phyloP scores from a whole-genome alignment of 2,329 filamentous ascomycete genomes.

The Colletotrichum karsti region DNA sequence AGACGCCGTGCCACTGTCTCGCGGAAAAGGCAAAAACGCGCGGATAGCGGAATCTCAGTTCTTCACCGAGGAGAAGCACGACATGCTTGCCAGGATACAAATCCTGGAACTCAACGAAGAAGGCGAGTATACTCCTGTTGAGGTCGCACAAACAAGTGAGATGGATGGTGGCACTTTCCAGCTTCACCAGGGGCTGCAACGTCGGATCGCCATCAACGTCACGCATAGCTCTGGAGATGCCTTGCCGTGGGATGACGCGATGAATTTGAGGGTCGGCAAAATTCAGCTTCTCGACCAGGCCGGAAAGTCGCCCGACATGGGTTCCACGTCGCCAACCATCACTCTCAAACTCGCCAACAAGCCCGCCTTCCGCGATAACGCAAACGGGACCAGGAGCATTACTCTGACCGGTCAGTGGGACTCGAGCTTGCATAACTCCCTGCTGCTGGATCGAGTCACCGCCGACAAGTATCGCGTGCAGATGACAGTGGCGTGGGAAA shows the following conservation, averaged over 20 bases:
- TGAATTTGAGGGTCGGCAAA: constrained; percentile 78
- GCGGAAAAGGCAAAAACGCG: constrained; percentile 59
- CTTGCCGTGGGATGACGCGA: constrained; percentile 88
- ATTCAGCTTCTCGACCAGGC: constrained; percentile 85
- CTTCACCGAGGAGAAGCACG: constrained; percentile 91
- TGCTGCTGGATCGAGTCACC: constrained; percentile 93
- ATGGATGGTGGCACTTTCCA: constrained; percentile 93
- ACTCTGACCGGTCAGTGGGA: constrained; percentile 96
- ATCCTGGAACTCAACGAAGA: constrained; percentile 91
- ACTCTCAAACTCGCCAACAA: constrained; percentile 79
- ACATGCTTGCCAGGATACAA: constrained; percentile 87
- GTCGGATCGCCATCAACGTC: constrained; percentile 87
- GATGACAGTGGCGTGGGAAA: constrained; percentile 86
- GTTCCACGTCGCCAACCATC: constrained; percentile 76
- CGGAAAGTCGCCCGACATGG: constrained; percentile 85
- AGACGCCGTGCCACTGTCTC: constrained; percentile 72
- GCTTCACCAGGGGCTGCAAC: constrained; percentile 91
- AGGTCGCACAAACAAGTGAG: constrained; percentile 86
- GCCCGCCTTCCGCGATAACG: constrained; percentile 83
- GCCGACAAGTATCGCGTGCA: constrained; percentile 94
- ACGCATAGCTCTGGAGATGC: constrained; percentile 90
- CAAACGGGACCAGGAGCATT: constrained; percentile 89
- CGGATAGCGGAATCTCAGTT: constrained; percentile 92
- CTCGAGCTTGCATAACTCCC: constrained; percentile 88
- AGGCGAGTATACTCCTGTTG: constrained; percentile 90